Base-by-base conservation (phyloP, 1,284 basidiomycete genomes). In the Ceratobasidium sp. region DNA sequence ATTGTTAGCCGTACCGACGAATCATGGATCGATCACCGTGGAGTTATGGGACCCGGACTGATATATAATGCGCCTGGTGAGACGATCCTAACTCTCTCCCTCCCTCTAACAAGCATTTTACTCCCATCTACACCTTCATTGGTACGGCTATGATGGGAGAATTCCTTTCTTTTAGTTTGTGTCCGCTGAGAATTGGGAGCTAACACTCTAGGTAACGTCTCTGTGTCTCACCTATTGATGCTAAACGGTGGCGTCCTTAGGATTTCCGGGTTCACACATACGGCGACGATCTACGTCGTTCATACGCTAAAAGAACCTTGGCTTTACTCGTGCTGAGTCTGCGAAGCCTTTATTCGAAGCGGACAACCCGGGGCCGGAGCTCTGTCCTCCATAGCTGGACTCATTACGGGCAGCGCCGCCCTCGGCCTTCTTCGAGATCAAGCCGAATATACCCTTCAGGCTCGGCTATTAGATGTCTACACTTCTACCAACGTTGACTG, bases 101-200 rank as follows among this genome's bases (percentile, higher is more conserved):
- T 14, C 19, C 53, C n/a, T 24, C 33, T n/a, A 11, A 72, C 22
- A 72, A 60, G 69, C 69, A 56, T 22, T 62, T 72, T 22, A 72
- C 69, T 41, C 69, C 69, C 1, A 33, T 72, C 7, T 57, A 72
- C 7, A 72, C 56, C 22, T 31, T 72, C 15, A 33, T 72, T 36
- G 69, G 69, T 33, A 45, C 69, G 5, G 50, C 54, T 33, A 72
- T 72, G 69, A 60, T 72, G 57, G 57, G 69, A 57, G 60, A 5
- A 31, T 56, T 72, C 27, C 51, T 36, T 33, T 14, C 29, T n/a
- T 36, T 60, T 5, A 7, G 19, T 6, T n/a, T 44, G 9, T 7
- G 2, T 41, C 17, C 11, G 2, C 7, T 60, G 22, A 59, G 15
- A n/a, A n/a, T 41, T 41, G 36, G 36, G 6, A 15, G 27, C 29